Evolutionary conservation across 257 asterid genomes (phyloP).

Genomic region (Gardenia jasminoides): DNA sequence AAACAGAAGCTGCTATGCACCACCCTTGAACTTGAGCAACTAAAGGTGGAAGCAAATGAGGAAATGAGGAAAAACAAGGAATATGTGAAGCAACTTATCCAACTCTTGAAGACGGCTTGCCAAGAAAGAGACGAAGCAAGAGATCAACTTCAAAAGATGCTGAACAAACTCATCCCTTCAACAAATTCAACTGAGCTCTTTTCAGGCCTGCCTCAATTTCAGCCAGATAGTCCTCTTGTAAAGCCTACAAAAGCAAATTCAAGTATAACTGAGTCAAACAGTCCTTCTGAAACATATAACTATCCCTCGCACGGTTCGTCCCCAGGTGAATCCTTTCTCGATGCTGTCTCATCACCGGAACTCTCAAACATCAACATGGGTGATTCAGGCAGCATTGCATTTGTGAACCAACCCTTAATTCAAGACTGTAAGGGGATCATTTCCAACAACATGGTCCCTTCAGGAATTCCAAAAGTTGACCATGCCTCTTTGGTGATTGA

Average conservation of each 20-base stretch:
- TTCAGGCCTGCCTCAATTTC: constrained; percentile 16
- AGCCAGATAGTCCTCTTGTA: constrained; percentile 22
- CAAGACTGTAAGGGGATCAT: constrained; percentile 4
- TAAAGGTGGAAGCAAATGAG: constrained; percentile 31
- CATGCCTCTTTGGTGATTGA: constrained; percentile 48
- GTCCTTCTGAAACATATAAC: constrained; percentile 53
- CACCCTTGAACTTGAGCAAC: constrained; percentile 31
- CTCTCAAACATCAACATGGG: constrained; percentile 38
- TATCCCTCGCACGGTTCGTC: constrained; percentile 47
- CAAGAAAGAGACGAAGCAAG: constrained; percentile 46
- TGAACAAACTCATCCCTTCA: constrained; percentile 28
- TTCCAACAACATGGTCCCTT: constrained; percentile 4
- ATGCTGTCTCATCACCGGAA: constrained; percentile 53
- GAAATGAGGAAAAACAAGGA: constrained; percentile 35
- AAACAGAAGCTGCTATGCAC: constrained; percentile 32
- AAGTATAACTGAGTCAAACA: constrained; percentile 58
- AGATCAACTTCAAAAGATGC: constrained; percentile 38
- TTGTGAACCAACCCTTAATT: constrained; percentile 20
- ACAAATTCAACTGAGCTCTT: constrained; percentile 18
- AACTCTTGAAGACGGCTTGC: constrained; percentile 24
- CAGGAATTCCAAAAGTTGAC: constrained; percentile 27
- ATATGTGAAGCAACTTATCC: constrained; percentile 24
- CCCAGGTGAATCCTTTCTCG: constrained; percentile 44
- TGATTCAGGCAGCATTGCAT: constrained; percentile 19
- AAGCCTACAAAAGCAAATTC: constrained; percentile 49